phyloP scores from a whole-genome alignment of 2,329 filamentous ascomycete genomes.

The Myotisia sp. region DNA sequence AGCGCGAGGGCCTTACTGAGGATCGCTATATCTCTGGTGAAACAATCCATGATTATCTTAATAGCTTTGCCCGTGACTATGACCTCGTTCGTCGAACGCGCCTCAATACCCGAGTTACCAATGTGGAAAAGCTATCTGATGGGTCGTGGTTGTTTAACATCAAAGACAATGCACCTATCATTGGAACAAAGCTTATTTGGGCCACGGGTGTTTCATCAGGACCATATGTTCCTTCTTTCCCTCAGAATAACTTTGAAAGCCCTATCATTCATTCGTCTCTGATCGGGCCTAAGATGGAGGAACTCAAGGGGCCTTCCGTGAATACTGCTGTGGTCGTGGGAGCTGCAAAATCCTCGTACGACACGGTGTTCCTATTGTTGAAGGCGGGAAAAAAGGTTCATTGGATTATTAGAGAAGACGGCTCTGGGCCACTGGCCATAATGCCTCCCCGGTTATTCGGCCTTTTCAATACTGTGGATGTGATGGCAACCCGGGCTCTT shows the following conservation, averaged over 20 bases:
- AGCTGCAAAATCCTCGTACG: constrained; percentile 23
- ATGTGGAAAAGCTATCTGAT: background rate
- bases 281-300: background rate
- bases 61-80: constrained; percentile 3
- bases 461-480: constrained; percentile 13
- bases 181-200: constrained; percentile 1
- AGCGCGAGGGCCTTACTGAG: background rate
- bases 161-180: background rate
- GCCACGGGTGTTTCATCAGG: constrained; percentile 2
- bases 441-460: constrained; percentile 17
- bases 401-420: constrained; percentile 23
- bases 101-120: background rate
- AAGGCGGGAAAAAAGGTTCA: constrained; percentile 19
- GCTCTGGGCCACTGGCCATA: constrained; percentile 21
- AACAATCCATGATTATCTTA: constrained; percentile 4
- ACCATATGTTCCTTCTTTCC: background rate
- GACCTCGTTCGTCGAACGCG: constrained; percentile 1
- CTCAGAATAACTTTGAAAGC: background rate
- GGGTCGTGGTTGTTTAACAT: background rate
- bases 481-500: constrained; percentile 16
- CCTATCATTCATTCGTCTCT: constrained; percentile 1
- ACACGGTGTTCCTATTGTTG: constrained; percentile 21
- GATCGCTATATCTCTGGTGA: constrained; percentile 1
- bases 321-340: constrained; percentile 19
- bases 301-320: constrained; percentile 1